phyloP scores from a whole-genome alignment of 75 land plant genomes.

The Gnetum montanum region DNA sequence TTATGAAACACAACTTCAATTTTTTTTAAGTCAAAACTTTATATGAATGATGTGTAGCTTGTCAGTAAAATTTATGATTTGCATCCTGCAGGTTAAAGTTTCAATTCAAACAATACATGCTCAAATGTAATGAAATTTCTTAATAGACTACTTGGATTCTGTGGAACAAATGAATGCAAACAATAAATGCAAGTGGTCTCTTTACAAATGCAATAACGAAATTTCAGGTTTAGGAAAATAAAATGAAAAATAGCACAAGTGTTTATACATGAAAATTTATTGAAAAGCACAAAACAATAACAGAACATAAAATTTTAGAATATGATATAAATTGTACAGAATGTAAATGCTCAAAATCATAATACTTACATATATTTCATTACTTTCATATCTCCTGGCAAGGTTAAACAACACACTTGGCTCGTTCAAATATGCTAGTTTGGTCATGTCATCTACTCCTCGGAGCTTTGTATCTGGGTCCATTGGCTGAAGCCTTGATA shows the following conservation, averaged over 20 bases:
- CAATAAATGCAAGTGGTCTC: too few species aligned
- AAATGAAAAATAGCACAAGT: background rate
- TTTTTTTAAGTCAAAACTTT: too few species aligned
- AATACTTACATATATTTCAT: conserved; percentile 89
- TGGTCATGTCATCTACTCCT: conserved; percentile 98
- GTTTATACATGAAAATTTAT: background rate
- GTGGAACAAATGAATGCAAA: too few species aligned
- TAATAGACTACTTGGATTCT: too few species aligned
- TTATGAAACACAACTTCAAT: too few species aligned
- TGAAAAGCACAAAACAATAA: background rate
- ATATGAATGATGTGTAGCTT: too few species aligned
- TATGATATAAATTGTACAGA: too few species aligned
- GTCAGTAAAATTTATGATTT: too few species aligned
- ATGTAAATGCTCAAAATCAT: background rate
- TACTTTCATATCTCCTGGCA: conserved; percentile 74
- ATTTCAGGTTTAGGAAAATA: background rate
- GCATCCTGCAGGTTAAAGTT: too few species aligned
- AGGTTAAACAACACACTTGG: conserved; percentile 93
- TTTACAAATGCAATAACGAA: background rate
- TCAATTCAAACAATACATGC: too few species aligned
- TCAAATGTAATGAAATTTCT: too few species aligned
- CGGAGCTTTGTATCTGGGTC: conserved; percentile 75
- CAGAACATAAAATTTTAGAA: background rate
- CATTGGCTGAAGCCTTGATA: conserved; percentile 44
- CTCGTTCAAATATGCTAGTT: conserved; percentile 89